Evolutionary conservation across 176 grass and related monocot species (phyloP).

Genomic region (Miscanthus lutarioriparius): DNA sequence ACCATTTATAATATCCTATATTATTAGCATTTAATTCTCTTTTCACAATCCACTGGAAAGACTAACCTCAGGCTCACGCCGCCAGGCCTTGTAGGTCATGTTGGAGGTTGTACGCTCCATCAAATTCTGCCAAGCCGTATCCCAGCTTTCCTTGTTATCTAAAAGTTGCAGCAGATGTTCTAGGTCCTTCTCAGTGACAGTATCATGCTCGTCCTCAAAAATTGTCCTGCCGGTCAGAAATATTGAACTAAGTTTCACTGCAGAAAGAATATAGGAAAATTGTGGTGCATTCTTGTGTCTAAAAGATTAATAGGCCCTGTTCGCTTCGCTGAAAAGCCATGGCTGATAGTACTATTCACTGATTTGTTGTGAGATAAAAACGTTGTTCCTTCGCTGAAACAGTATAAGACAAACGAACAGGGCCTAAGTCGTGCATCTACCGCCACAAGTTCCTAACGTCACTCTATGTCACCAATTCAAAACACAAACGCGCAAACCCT

Average conservation of each 20-base stretch:
- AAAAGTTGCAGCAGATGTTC: conserved; percentile 88
- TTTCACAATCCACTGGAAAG: conserved; percentile 1
- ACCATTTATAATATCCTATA: background rate
- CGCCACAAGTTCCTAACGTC: too few relatives aligned
- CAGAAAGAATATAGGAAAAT: background rate
- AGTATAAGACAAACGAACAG: too few relatives aligned
- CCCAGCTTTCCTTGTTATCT: conserved; percentile 73
- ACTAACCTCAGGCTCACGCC: conserved; percentile 83
- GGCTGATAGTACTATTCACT: too few relatives aligned
- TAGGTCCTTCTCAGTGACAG: conserved; percentile 75
- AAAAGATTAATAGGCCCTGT: too few relatives aligned
- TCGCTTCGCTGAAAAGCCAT: too few relatives aligned
- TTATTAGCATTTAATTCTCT: background rate
- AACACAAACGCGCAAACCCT: too few relatives aligned
- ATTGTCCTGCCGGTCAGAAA: conserved; percentile 20
- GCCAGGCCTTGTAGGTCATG: conserved; percentile 97
- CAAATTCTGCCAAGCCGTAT: conserved; percentile 73
- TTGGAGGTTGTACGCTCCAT: conserved; percentile 90
- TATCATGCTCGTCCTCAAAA: conserved; percentile 48
- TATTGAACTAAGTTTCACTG: background rate
- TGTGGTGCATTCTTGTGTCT: background rate
- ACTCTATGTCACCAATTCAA: too few relatives aligned
- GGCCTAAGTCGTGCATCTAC: too few relatives aligned
- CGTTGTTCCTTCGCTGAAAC: too few relatives aligned
- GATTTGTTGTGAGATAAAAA: too few relatives aligned